A percentile compares a stretch with the other conserved stretches of the same genome.
Conservation (phyloP, 1,139 yeast genomes). For the Candida anutae region DNA sequence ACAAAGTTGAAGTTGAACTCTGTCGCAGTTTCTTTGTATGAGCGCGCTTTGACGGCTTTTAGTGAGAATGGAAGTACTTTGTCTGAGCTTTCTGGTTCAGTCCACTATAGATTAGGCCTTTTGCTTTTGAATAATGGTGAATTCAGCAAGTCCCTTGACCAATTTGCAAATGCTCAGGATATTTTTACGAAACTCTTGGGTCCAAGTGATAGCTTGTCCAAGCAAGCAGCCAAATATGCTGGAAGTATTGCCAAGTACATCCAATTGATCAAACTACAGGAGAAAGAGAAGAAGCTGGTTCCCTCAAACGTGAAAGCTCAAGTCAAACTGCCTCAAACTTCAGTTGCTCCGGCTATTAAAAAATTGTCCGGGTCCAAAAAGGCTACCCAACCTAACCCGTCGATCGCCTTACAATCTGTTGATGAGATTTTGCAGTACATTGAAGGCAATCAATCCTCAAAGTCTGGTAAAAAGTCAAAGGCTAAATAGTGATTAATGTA, state of each 20-base stretch:
- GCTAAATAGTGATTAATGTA: constrained; percentile 9
- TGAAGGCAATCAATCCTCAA: constrained; percentile 37
- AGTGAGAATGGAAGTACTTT: constrained; percentile 44
- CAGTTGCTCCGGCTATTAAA: constrained; percentile 16
- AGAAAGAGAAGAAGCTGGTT: constrained; percentile 18
- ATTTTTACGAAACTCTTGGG: constrained; percentile 54
- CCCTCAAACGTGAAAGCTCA: constrained; percentile 5
- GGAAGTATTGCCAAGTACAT: constrained; percentile 40
- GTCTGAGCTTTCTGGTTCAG: constrained; percentile 51
- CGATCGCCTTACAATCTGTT: constrained; percentile 51
- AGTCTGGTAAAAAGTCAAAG: constrained; percentile 10
- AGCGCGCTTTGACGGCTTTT: constrained; percentile 44
- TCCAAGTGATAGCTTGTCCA: constrained; percentile 52
- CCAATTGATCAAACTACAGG: constrained; percentile 9
- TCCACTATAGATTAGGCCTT: constrained; percentile 63
- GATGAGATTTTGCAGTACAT: constrained; percentile 64
- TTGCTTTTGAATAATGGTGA: constrained; percentile 47
- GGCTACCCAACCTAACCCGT: constrained; percentile 37
- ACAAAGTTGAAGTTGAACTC: constrained; percentile 38
- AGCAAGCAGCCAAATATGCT: constrained; percentile 58
- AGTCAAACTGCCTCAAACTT: neutral
- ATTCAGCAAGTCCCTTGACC: constrained; percentile 46
- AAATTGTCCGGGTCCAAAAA: constrained; percentile 9
- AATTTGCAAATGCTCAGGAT: constrained; percentile 44
- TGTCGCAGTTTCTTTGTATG: constrained; percentile 29